phyloP scores from a whole-genome alignment of 2,329 filamentous ascomycete genomes.

The Anisogramma anomala region DNA sequence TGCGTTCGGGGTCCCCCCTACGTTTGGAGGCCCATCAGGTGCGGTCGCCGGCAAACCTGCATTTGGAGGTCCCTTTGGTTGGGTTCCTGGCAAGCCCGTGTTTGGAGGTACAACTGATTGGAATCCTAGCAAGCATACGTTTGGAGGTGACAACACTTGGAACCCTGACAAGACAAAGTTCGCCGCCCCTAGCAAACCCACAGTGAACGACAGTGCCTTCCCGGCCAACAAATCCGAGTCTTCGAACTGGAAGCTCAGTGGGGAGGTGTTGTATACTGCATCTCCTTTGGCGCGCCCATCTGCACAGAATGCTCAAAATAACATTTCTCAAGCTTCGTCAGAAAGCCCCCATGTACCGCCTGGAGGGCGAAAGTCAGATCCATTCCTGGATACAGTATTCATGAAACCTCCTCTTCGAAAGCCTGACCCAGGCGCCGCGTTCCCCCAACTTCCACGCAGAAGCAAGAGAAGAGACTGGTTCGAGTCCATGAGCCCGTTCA shows the following conservation, averaged over 20 bases:
- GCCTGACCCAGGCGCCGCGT: conserved; percentile 1
- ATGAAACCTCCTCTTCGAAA: not conserved
- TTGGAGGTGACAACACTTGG: no score
- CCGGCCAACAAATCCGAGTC: no score
- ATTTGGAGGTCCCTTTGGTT: not conserved
- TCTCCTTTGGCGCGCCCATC: not conserved
- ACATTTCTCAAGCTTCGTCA: not conserved
- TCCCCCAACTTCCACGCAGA: conserved; percentile 5
- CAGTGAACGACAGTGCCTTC: no score
- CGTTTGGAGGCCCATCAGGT: not conserved
- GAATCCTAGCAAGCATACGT: no score
- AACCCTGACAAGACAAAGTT: no score
- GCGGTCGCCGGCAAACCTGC: not conserved
- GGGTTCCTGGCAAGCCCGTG: not conserved
- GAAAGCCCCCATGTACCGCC: no score
- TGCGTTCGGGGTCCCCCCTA: no score
- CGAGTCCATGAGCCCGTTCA: conserved; percentile 12
- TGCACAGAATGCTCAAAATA: not conserved
- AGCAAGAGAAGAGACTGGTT: conserved; percentile 5
- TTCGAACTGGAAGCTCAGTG: no score
- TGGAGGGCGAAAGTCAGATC: not conserved
- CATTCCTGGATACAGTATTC: not conserved
- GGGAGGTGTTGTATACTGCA: no score
- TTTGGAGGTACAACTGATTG: no score
- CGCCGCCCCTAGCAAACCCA: no score